These are phyloP conservation scores for Yamadazyma jaroonii DNA, from an alignment of 1,139 yeast species.

Conservation along the genomic window DNA sequence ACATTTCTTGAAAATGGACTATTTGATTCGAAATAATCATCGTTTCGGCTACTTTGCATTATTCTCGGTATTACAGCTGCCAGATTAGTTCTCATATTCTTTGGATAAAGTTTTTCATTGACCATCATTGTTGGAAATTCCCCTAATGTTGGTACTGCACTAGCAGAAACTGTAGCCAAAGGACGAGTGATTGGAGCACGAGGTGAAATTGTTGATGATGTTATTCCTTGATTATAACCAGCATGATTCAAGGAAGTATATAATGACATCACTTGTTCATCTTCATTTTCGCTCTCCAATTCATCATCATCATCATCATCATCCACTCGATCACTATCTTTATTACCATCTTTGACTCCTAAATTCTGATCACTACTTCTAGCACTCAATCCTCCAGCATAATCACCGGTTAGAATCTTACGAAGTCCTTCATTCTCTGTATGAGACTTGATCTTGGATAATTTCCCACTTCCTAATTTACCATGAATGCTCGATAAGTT, in stretches of 20 bases:
- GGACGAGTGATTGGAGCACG: constrained; percentile 21
- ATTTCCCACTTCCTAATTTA: constrained; percentile 10
- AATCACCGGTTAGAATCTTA: constrained; percentile 10
- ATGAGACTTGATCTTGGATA: constrained; percentile 12
- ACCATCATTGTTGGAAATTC: constrained; percentile 43
- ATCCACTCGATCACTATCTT: constrained; percentile 4
- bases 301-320: constrained; percentile 16
- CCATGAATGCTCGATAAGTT: constrained; percentile 13
- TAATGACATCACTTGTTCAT: constrained; percentile 52
- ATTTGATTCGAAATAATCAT: constrained; percentile 1
- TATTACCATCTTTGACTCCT: constrained; percentile 3
- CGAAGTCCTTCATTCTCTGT: constrained; percentile 10
- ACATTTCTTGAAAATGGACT: constrained; percentile 12
- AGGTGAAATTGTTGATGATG: constrained; percentile 22
- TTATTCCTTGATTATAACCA: constrained; percentile 15
- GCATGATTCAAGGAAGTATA: constrained; percentile 41
- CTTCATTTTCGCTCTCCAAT: constrained; percentile 45
- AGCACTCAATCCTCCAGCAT: not conserved
- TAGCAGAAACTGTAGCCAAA: constrained; percentile 16
- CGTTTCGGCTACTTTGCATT: constrained; percentile 5
- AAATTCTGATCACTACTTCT: constrained; percentile 1
- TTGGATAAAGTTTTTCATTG: constrained; percentile 26
- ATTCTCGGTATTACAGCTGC: constrained; percentile 11
- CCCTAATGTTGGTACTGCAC: constrained; percentile 41
- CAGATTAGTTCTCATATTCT: constrained; percentile 9